Evolutionary conservation across 768 basidiomycete genomes (phyloP).

Genomic region (Leccinum barrowsii): DNA sequence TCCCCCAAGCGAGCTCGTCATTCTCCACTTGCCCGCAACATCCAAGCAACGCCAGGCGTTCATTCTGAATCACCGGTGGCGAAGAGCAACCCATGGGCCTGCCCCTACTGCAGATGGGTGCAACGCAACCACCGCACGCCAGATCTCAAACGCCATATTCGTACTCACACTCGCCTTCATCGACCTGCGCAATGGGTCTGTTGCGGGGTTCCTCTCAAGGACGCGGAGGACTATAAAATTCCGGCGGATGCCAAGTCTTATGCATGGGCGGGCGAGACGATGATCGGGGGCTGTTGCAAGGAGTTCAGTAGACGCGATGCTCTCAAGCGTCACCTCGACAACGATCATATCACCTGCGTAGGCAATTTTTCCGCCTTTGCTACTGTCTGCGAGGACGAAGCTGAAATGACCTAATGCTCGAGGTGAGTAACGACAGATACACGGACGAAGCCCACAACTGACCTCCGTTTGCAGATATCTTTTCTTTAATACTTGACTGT

Average conservation of each 20-base stretch:
- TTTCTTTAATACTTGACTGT: background rate
- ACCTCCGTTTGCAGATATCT: conserved; percentile 8
- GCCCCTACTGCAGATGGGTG: conserved; percentile 46
- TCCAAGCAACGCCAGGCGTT: conserved; percentile 34
- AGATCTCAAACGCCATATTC: conserved; percentile 58
- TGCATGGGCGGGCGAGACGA: conserved; percentile 25
- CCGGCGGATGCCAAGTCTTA: conserved; percentile 25
- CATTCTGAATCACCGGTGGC: conserved; percentile 14
- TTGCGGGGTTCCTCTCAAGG: conserved; percentile 31
- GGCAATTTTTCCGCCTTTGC: conserved; percentile 31
- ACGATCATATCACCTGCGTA: conserved; percentile 32
- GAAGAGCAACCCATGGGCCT: conserved; percentile 38
- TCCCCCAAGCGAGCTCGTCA: conserved; percentile 28
- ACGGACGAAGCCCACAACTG: background rate
- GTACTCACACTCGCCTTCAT: conserved; percentile 43
- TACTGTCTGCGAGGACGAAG: conserved; percentile 25
- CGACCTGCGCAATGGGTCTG: conserved; percentile 38
- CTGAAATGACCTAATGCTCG: conserved; percentile 5
- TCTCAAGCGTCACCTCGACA: conserved; percentile 39
- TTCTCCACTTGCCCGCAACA: conserved; percentile 44
- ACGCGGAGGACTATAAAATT: conserved; percentile 21
- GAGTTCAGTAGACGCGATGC: conserved; percentile 39
- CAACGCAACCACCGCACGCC: conserved; percentile 50
- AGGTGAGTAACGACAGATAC: conserved; percentile 2
- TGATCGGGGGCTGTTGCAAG: conserved; percentile 38